Evolutionary conservation across 2,329 filamentous ascomycete genomes (phyloP).

Genomic region (Exophiala calicioides): DNA sequence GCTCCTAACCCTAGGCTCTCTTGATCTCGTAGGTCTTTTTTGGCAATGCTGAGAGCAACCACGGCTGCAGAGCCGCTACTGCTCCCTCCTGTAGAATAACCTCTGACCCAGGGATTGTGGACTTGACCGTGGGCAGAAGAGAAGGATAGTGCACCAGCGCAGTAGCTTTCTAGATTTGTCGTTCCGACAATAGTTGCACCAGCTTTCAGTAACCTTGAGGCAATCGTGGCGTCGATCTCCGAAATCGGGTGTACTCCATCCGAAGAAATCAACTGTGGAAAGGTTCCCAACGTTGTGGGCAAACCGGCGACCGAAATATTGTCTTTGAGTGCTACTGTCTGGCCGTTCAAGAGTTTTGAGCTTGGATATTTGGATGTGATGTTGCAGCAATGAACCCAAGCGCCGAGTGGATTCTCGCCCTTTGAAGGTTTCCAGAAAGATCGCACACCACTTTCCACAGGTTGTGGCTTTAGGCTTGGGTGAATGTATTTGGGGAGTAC

Average conservation of each 20-base stretch:
- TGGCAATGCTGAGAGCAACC: conserved; percentile 39
- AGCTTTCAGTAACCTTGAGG: conserved; percentile 44
- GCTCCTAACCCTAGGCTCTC: neutral
- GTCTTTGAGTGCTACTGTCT: conserved; percentile 51
- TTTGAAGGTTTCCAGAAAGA: too few relatives aligned
- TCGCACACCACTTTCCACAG: too few relatives aligned
- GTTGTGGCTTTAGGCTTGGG: too few relatives aligned
- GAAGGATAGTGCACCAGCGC: conserved; percentile 46
- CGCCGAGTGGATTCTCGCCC: too few relatives aligned
- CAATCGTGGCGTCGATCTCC: conserved; percentile 49
- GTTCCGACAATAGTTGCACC: conserved; percentile 48
- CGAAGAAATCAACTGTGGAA: conserved; percentile 43
- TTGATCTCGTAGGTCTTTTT: conserved; percentile 11
- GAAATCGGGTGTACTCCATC: conserved; percentile 36
- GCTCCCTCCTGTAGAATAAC: conserved; percentile 48
- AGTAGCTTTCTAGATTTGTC: conserved; percentile 51
- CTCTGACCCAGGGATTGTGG: conserved; percentile 49
- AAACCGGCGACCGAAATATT: conserved; percentile 50
- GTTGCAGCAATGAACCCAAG: too few relatives aligned
- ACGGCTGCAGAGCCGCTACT: conserved; percentile 47
- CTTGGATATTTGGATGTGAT: too few relatives aligned
- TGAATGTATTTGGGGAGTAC: too few relatives aligned
- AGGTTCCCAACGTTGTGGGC: conserved; percentile 48
- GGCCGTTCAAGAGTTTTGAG: conserved; percentile 42
- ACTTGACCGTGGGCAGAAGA: conserved; percentile 48